A percentile compares a stretch with the other conserved stretches of the same genome.
Conservation (phyloP, 140 eudicot genomes). For the Stevia rebaudiana region DNA sequence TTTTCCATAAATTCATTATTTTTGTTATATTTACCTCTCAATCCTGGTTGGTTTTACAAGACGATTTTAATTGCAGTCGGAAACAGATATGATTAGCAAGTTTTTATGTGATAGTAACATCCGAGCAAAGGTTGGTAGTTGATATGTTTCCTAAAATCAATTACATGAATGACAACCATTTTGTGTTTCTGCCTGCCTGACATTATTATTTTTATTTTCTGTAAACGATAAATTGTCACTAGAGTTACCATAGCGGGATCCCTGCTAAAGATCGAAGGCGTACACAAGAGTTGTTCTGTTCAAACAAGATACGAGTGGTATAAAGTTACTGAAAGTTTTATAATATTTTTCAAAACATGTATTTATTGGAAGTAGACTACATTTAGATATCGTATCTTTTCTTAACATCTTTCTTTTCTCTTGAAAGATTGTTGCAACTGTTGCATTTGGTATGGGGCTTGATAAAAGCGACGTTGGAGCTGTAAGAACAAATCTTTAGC, state of each 20-base stretch:
- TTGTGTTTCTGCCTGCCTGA: neutral
- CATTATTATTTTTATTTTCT: neutral
- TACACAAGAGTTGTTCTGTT: conserved; percentile 74
- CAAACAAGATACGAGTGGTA: conserved; percentile 91
- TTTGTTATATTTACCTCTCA: neutral
- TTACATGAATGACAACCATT: neutral
- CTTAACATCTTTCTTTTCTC: conserved; percentile 16
- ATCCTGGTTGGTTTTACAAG: conserved; percentile 14
- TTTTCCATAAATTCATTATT: neutral
- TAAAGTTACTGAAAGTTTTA: conserved; percentile 5
- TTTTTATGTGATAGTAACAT: conserved; percentile 76
- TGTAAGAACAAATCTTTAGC: conserved; percentile 44
- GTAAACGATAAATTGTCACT: conserved; percentile 12
- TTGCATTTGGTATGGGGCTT: conserved; percentile 99
- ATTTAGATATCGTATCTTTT: neutral
- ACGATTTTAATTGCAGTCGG: conserved; percentile 43
- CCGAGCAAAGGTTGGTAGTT: conserved; percentile 63
- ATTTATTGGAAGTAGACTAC: neutral
- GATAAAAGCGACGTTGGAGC: conserved; percentile 96
- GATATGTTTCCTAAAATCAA: neutral
- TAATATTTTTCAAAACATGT: conserved; percentile 1
- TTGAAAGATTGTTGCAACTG: conserved; percentile 93
- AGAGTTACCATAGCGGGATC: conserved; percentile 96
- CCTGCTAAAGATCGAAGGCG: conserved; percentile 86
- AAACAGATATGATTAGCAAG: conserved; percentile 87